Percentiles rank a stretch among this genome's conserved stretches.
Conservation (phyloP, 768 basidiomycete species). For the Hericium erinaceus region DNA sequence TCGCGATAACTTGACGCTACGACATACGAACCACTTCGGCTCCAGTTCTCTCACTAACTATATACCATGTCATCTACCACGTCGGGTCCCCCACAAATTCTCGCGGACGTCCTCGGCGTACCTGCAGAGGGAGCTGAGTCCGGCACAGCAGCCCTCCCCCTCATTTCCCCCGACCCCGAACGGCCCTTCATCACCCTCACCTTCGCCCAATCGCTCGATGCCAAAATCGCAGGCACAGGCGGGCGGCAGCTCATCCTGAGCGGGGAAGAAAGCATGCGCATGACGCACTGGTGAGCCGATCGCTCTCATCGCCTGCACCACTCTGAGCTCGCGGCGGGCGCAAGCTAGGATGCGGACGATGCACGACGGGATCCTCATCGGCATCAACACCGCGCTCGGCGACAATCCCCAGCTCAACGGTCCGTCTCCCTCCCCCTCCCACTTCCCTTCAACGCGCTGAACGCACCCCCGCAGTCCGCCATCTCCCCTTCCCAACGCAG, state of each 20-base stretch:
- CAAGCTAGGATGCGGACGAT: conserved; percentile 72
- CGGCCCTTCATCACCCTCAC: conserved; percentile 70
- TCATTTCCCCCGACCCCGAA: conserved; percentile 6
- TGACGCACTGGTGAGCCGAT: conserved; percentile 81
- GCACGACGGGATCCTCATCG: conserved; percentile 90
- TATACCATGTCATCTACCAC: background rate
- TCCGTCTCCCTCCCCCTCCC: conserved; percentile 23
- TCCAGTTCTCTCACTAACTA: background rate
- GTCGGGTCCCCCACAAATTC: conserved; percentile 4
- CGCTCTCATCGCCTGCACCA: background rate
- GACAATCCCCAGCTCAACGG: conserved; percentile 95
- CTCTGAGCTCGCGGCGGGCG: background rate
- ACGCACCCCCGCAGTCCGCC: conserved; percentile 34
- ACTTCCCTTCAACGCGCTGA: background rate
- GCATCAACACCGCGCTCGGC: conserved; percentile 81
- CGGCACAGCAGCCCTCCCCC: conserved; percentile 9
- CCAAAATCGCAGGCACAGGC: conserved; percentile 70
- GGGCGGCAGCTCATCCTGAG: conserved; percentile 76
- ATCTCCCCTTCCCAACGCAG: conserved; percentile 32
- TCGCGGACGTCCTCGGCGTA: conserved; percentile 7
- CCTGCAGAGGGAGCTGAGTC: conserved; percentile 1
- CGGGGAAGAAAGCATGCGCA: conserved; percentile 77
- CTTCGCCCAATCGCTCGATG: conserved; percentile 82
- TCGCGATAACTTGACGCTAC: background rate
- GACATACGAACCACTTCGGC: background rate